These are phyloP conservation scores for Wallemia mellicola DNA, from an alignment of 1,284 basidiomycete species.

Conservation along the genomic window DNA sequence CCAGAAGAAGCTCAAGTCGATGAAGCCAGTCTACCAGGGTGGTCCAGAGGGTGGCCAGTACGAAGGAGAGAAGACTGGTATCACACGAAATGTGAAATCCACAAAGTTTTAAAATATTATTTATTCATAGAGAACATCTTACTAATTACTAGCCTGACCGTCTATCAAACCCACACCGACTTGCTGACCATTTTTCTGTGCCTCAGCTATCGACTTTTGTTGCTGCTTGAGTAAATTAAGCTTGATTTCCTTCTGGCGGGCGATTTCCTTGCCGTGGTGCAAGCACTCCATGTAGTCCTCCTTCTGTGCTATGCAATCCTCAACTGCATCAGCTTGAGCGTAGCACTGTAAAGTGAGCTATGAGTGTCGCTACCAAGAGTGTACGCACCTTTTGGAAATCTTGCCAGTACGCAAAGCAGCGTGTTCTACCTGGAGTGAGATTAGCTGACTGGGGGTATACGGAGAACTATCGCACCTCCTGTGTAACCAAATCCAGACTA, in stretches of 20 bases:
- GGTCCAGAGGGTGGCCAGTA: constrained; percentile 23
- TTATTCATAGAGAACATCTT: background rate
- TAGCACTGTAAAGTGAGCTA: constrained; percentile 33
- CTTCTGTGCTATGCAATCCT: constrained; percentile 37
- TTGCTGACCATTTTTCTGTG: background rate
- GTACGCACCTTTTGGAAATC: constrained; percentile 20
- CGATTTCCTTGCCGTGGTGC: constrained; percentile 71
- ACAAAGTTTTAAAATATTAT: constrained; percentile 22
- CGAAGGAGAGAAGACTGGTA: constrained; percentile 32
- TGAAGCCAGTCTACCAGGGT: constrained; percentile 66
- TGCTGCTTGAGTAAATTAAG: background rate
- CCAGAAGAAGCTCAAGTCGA: constrained; percentile 60
- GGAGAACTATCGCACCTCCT: constrained; percentile 23
- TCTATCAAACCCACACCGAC: background rate
- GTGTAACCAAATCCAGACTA: constrained; percentile 33
- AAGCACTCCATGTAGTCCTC: constrained; percentile 85
- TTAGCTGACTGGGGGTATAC: background rate
- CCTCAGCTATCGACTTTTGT: background rate
- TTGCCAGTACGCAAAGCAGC: constrained; percentile 82
- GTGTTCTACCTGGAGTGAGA: constrained; percentile 32
- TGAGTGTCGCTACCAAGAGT: background rate
- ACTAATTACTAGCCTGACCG: background rate
- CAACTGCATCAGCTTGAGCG: constrained; percentile 42
- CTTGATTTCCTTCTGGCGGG: background rate
- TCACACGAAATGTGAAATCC: constrained; percentile 60